phyloP scores from a whole-genome alignment of 2,329 filamentous ascomycete genomes.

The Fusarium chuoi region DNA sequence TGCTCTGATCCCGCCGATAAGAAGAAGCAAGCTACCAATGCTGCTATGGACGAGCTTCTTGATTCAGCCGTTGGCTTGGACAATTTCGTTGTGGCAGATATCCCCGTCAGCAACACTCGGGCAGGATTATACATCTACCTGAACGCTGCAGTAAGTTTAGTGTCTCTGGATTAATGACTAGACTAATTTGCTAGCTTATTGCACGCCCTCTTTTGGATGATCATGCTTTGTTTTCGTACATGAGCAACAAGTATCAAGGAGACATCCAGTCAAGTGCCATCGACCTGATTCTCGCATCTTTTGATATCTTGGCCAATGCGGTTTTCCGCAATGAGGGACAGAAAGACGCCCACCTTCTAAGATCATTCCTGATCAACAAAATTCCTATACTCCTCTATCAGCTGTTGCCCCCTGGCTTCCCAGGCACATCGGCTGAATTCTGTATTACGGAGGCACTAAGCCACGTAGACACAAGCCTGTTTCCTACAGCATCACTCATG shows the following conservation, averaged over 20 bases:
- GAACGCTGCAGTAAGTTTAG: slow-evolving; percentile 74
- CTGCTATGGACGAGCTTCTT: slow-evolving; percentile 65
- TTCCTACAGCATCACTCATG: slow-evolving; percentile 68
- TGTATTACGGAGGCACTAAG: slow-evolving; percentile 77
- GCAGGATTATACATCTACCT: slow-evolving; percentile 88
- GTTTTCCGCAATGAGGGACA: slow-evolving; percentile 73
- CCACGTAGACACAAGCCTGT: slow-evolving; percentile 84
- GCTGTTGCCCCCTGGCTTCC: slow-evolving; percentile 72
- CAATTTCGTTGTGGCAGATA: slow-evolving; percentile 67
- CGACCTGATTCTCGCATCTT: slow-evolving; percentile 87
- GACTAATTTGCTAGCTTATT: slow-evolving; percentile 67
- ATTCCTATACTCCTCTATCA: slow-evolving; percentile 65
- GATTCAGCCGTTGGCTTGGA: slow-evolving; percentile 67
- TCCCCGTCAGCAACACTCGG: slow-evolving; percentile 78
- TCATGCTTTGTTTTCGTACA: slow-evolving; percentile 77
- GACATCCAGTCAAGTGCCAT: slow-evolving; percentile 81
- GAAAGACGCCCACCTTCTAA: slow-evolving; percentile 75
- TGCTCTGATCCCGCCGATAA: slow-evolving; percentile 65
- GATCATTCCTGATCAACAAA: slow-evolving; percentile 85
- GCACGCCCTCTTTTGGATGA: slow-evolving; percentile 88
- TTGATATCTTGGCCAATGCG: slow-evolving; percentile 88
- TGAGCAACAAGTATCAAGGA: slow-evolving; percentile 86
- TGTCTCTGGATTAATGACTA: no score
- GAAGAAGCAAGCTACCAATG: slow-evolving; percentile 60
- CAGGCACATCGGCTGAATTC: slow-evolving; percentile 79